These are phyloP conservation scores for Arthrocladium fulminans DNA, from an alignment of 2,329 filamentous ascomycete species.

Conservation along the genomic window DNA sequence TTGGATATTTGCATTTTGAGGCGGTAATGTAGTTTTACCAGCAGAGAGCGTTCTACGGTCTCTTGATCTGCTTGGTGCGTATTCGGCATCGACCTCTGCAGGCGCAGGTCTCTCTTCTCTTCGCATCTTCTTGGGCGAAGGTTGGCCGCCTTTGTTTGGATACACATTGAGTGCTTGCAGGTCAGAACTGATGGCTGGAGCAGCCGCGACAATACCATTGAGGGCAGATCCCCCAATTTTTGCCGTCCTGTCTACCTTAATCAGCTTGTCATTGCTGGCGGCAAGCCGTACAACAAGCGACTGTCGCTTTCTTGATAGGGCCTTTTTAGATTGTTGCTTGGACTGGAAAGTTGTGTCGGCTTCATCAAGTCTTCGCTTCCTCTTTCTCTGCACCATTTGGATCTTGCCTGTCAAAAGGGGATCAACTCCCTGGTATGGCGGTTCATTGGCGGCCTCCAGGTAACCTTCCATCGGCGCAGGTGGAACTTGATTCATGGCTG, in stretches of 20 bases:
- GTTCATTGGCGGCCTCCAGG: conserved; percentile 4
- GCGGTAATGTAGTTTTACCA: conserved; percentile 12
- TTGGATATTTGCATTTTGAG: conserved; percentile 14
- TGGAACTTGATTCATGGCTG: conserved; percentile 12
- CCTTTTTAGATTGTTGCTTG: conserved; percentile 9
- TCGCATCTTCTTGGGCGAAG: conserved; percentile 18
- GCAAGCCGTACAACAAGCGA: conserved; percentile 23
- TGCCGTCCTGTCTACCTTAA: conserved; percentile 13
- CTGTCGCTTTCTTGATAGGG: conserved; percentile 13
- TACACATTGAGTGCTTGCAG: conserved; percentile 24
- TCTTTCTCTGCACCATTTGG: conserved; percentile 21
- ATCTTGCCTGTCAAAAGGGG: conserved; percentile 13
- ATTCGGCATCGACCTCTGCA: conserved; percentile 25
- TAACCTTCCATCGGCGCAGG: conserved; percentile 13
- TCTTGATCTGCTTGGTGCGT: conserved; percentile 17
- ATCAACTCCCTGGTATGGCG: conserved; percentile 12
- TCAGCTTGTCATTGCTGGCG: conserved; percentile 20
- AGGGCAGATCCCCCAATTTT: conserved; percentile 14
- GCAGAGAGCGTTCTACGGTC: conserved; percentile 16
- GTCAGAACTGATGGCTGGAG: conserved; percentile 22
- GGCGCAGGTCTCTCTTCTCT: conserved; percentile 11
- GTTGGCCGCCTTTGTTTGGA: conserved; percentile 23
- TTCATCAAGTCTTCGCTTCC: conserved; percentile 24
- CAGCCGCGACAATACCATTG: conserved; percentile 14
- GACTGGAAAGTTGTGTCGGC: conserved; percentile 15